phyloP scores from a whole-genome alignment of 2,329 filamentous ascomycete species.

The Diplodia seriata region DNA sequence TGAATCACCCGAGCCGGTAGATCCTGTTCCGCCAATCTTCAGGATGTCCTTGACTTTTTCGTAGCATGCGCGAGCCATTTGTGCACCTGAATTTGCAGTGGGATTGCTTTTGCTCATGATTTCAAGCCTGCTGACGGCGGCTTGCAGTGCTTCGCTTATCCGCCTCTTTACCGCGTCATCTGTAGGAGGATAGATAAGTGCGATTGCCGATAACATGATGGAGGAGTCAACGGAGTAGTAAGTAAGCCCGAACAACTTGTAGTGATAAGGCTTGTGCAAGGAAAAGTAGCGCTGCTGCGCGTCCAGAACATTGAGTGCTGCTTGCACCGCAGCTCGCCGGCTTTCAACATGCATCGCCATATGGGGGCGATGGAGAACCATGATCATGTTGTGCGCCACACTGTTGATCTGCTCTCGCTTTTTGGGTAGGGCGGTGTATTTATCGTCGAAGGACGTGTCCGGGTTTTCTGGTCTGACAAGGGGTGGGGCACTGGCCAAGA shows the following conservation, averaged over 20 bases:
- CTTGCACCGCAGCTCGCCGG: constrained; percentile 15
- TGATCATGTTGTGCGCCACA: constrained; percentile 10
- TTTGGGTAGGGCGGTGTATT: not conserved
- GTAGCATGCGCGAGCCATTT: constrained; percentile 3
- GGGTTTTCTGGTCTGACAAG: constrained; percentile 1
- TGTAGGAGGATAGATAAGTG: constrained; percentile 6
- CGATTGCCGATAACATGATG: constrained; percentile 9
- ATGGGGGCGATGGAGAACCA: constrained; percentile 22
- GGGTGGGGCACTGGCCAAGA: not conserved
- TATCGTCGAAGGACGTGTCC: constrained; percentile 5
- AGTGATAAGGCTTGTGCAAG: not conserved
- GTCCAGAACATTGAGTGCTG: constrained; percentile 2
- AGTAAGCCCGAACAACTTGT: constrained; percentile 14
- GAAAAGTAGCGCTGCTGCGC: constrained; percentile 12
- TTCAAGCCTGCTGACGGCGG: not conserved
- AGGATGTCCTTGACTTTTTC: constrained; percentile 12
- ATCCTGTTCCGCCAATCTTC: not conserved
- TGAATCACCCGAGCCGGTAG: constrained; percentile 1
- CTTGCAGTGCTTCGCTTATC: constrained; percentile 1
- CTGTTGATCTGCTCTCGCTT: constrained; percentile 8
- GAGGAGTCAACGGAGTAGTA: not conserved
- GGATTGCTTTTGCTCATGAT: constrained; percentile 3
- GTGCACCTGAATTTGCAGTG: not conserved
- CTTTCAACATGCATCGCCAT: constrained; percentile 18
- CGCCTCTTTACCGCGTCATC: constrained; percentile 15